A percentile compares a stretch with the other conserved stretches of the same genome.
Evolutionary conservation across 495 filamentous ascomycete species (phyloP).

Genomic region (Daldinia bambusicola): DNA sequence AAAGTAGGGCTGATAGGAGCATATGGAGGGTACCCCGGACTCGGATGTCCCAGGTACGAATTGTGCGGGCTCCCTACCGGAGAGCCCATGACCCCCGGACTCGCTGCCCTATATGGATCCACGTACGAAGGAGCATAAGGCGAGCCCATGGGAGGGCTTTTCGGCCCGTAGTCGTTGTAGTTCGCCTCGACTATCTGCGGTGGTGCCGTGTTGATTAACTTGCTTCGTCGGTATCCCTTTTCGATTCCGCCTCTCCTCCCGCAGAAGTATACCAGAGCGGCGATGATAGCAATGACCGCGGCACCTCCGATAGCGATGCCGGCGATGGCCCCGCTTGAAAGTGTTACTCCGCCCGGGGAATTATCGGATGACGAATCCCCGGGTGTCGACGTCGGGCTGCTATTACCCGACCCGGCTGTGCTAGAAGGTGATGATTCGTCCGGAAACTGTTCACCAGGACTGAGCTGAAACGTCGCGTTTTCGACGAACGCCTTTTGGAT

Average conservation of each 20-base stretch:
- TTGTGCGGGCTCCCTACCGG: constrained; percentile 23
- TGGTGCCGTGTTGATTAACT: neutral
- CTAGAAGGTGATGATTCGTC: constrained; percentile 34
- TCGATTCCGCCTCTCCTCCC: constrained; percentile 53
- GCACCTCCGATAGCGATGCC: constrained; percentile 60
- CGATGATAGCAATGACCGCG: constrained; percentile 52
- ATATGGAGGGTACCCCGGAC: constrained; percentile 12
- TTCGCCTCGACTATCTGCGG: constrained; percentile 39
- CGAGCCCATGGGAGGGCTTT: constrained; percentile 45
- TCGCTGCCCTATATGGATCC: constrained; percentile 20
- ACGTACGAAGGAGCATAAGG: constrained; percentile 14
- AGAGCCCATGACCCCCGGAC: constrained; percentile 10
- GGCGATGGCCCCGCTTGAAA: constrained; percentile 56
- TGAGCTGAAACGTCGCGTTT: constrained; percentile 49
- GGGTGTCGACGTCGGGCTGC: constrained; percentile 4
- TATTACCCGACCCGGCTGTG: constrained; percentile 6
- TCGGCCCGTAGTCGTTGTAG: constrained; percentile 37
- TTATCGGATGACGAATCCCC: constrained; percentile 4
- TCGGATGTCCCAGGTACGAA: constrained; percentile 21
- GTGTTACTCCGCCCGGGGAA: neutral
- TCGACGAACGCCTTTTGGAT: constrained; percentile 44
- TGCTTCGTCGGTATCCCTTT: constrained; percentile 39
- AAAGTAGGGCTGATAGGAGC: neutral
- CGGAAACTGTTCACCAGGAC: constrained; percentile 53
- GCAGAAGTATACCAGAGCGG: constrained; percentile 54